Evolutionary conservation across 441 rosid species (phyloP), one percentile per base, ranked within the genome.

Genomic region (Croton laevigatus): DNA sequence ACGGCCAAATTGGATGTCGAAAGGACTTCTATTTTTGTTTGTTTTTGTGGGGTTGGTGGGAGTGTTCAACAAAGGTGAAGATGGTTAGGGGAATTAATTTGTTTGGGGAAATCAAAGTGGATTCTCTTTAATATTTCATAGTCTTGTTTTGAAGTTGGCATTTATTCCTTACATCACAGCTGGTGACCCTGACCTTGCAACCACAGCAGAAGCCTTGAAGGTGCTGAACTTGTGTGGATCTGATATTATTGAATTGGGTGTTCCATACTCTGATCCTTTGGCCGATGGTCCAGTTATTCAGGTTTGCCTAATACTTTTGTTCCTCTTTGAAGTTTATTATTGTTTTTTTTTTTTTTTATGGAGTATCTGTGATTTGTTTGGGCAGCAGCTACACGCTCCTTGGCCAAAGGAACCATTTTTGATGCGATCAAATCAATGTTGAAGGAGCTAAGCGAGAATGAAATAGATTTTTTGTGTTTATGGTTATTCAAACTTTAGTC

Each of bases 201-300:
- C 95, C 38, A 92, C 99, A 3, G 96, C 95, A 2, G 84, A 88
- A 81, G 99, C 99, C 67, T 81, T 95, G 64, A 89, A 91, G 87
- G 80, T 95, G 77, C 90, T 95, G 69, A 93, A 92, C 45, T 80
- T 89, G 0, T 90, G 96, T 74, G 99, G 99, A 37, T 88, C 84
- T 1, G 92, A 95, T 83, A 91, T 95, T n/a, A 95, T 95, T 79
- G 98, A 95, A 80, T 80, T 95, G 49, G 99, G 99, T 74, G 91
- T 95, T 49, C 99, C 98, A 0, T 92, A 92, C 78, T 95, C 97
- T 70, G 99, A 92, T 79, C 94, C 99, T 59, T 65, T 95, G 60
- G 99, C 99, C 40, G 99, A 95, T 79, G 98, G 99, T 78, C 98
- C 93, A 40, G 98, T 94, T 49, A 92, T 94, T 58, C 99, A 94